Evolutionary conservation across 139 green algal species (phyloP).

Genomic region (Yamagishiella unicocca): DNA sequence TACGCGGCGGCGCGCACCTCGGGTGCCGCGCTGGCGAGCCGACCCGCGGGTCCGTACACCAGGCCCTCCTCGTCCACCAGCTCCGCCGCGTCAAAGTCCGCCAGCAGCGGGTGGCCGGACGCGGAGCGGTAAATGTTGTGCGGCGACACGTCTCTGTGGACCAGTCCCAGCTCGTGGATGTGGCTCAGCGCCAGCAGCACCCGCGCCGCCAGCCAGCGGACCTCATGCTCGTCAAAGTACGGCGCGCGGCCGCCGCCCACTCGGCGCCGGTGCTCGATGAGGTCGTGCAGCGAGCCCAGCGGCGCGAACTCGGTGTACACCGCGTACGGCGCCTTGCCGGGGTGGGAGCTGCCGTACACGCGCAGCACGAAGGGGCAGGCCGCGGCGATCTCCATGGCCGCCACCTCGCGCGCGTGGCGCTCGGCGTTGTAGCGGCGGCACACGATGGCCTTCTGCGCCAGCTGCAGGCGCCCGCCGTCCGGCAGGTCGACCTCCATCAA

Average conservation of each 20-base stretch:
- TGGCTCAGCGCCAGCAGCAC: constrained; percentile 30
- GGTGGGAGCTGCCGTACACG: constrained; percentile 15
- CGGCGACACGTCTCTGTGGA: constrained; percentile 34
- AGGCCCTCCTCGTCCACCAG: constrained; percentile 20
- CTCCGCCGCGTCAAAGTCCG: constrained; percentile 38
- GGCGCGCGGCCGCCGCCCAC: not conserved
- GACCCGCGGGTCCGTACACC: constrained; percentile 26
- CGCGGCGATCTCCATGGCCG: constrained; percentile 33
- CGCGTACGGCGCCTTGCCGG: constrained; percentile 35
- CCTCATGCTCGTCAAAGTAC: constrained; percentile 15
- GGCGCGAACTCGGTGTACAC: constrained; percentile 38
- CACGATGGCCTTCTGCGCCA: constrained; percentile 33
- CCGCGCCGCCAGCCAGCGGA: constrained; percentile 37
- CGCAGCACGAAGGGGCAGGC: constrained; percentile 44
- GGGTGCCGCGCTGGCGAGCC: not conserved
- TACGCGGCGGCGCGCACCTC: constrained; percentile 42
- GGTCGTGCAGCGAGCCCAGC: constrained; percentile 37
- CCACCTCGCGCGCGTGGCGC: constrained; percentile 23
- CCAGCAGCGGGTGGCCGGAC: constrained; percentile 28
- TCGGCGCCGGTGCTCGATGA: constrained; percentile 3
- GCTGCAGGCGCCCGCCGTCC: not conserved
- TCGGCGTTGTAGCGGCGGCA: constrained; percentile 23
- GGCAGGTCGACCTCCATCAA: constrained; percentile 34
- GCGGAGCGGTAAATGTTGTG: constrained; percentile 50
- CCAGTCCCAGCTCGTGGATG: constrained; percentile 23